Evolutionary conservation across 768 basidiomycete species (phyloP).

Genomic region (Boletus bicolor): DNA sequence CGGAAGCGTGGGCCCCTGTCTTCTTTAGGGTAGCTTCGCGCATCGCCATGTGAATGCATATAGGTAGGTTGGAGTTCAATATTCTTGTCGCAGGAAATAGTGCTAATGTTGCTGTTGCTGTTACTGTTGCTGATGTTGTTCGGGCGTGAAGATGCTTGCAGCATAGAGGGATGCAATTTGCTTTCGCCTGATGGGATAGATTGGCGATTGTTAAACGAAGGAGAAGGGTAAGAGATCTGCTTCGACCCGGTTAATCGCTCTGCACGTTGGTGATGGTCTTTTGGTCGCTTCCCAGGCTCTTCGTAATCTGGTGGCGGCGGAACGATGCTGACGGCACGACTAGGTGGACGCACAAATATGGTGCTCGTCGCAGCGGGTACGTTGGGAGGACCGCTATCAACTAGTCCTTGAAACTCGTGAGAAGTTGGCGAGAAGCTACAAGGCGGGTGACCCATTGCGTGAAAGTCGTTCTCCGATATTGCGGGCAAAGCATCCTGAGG

Average conservation of each 20-base stretch:
- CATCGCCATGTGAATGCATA: slow-evolving; percentile 25
- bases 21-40: slow-evolving; percentile 2
- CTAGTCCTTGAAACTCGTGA: neutral
- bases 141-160: slow-evolving; percentile 20
- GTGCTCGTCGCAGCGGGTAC: neutral
- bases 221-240: slow-evolving; percentile 1
- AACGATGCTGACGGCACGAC: slow-evolving; percentile 31
- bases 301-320: slow-evolving; percentile 25
- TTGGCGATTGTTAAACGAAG: slow-evolving; percentile 6
- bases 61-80: slow-evolving; percentile 16
- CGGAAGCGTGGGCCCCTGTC: slow-evolving; percentile 6
- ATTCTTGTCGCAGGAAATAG: slow-evolving; percentile 16
- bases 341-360: slow-evolving; percentile 22
- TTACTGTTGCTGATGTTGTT: slow-evolving; percentile 24
- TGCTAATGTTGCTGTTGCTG: slow-evolving; percentile 23
- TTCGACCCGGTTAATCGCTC: slow-evolving; percentile 4
- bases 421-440: slow-evolving; percentile 3
- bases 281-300: slow-evolving; percentile 16
- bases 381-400: neutral
- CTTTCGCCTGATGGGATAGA: slow-evolving; percentile 1
- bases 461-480: slow-evolving; percentile 39
- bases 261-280: slow-evolving; percentile 6
- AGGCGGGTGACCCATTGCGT: slow-evolving; percentile 20
- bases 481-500: slow-evolving; percentile 22
- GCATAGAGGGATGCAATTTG: slow-evolving; percentile 9